Evolutionary conservation across 768 basidiomycete genomes (phyloP).

Genomic region (Sarcodon aspratus): DNA sequence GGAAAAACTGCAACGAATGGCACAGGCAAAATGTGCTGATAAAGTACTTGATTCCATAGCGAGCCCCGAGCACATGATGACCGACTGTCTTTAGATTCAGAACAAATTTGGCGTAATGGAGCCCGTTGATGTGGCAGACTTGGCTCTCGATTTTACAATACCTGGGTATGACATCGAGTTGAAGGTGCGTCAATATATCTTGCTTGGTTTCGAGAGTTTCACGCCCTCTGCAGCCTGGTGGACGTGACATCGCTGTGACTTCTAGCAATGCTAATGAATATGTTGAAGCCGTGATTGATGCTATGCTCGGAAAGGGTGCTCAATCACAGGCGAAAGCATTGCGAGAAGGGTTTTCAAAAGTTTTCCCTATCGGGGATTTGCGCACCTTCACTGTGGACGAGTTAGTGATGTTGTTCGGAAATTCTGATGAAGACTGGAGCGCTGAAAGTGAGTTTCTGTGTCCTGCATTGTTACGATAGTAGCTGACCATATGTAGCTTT

Average conservation of each 20-base stretch:
- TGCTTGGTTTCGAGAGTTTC: neutral
- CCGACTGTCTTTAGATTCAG: slow-evolving; percentile 8
- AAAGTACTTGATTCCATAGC: slow-evolving; percentile 30
- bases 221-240: slow-evolving; percentile 45
- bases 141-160: slow-evolving; percentile 91
- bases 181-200: slow-evolving; percentile 37
- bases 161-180: slow-evolving; percentile 95
- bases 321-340: slow-evolving; percentile 80
- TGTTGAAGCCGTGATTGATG: slow-evolving; percentile 75
- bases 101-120: slow-evolving; percentile 35
- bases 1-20: slow-evolving; percentile 39
- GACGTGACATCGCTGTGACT: slow-evolving; percentile 72
- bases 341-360: slow-evolving; percentile 89
- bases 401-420: slow-evolving; percentile 91
- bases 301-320: slow-evolving; percentile 75
- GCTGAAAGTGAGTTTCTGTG: slow-evolving; percentile 59
- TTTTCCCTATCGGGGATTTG: slow-evolving; percentile 87
- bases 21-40: slow-evolving; percentile 20
- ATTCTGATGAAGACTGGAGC: slow-evolving; percentile 97
- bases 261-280: slow-evolving; percentile 86
- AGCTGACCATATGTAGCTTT: slow-evolving; percentile 42
- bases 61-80: neutral
- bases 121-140: slow-evolving; percentile 67
- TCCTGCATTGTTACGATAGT: slow-evolving; percentile 5
- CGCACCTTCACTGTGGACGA: slow-evolving; percentile 92